phyloP scores from a whole-genome alignment of 345 rosid genomes.

The Mallotus nudiflorus region DNA sequence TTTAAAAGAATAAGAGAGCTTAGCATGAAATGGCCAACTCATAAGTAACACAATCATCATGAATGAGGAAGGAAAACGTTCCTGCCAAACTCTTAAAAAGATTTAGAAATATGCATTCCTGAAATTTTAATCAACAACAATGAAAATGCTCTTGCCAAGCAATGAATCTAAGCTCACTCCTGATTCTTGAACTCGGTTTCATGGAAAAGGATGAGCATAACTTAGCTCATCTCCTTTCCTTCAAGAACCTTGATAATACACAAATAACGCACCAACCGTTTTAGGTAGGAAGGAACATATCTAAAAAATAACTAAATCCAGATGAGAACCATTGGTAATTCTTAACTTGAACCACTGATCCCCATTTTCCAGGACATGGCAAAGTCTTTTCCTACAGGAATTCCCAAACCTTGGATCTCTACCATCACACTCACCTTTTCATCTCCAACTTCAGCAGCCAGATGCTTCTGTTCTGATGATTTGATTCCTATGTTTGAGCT shows the following conservation, averaged over 20 bases:
- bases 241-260: slow-evolving; percentile 10
- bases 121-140: slow-evolving; percentile 12
- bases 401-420: slow-evolving; percentile 52
- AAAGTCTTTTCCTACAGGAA: slow-evolving; percentile 73
- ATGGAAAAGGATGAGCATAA: slow-evolving; percentile 42
- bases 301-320: not conserved
- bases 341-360: slow-evolving; percentile 10
- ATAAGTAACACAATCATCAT: too few relatives aligned
- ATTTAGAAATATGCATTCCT: slow-evolving; percentile 17
- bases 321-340: not conserved
- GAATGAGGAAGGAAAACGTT: not conserved
- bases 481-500: slow-evolving; percentile 36
- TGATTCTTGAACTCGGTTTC: slow-evolving; percentile 5
- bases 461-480: slow-evolving; percentile 44
- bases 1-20: too few relatives aligned
- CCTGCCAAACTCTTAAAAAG: not conserved
- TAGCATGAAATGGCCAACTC: too few relatives aligned
- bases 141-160: slow-evolving; percentile 6
- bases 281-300: not conserved
- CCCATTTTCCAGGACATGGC: slow-evolving; percentile 69
- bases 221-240: slow-evolving; percentile 41
- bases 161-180: slow-evolving; percentile 9
- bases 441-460: slow-evolving; percentile 36
- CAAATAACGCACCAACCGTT: slow-evolving; percentile 12
- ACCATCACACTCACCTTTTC: slow-evolving; percentile 55